phyloP scores from a whole-genome alignment of 75 land plant genomes.

The Cunninghamia lanceolata region DNA sequence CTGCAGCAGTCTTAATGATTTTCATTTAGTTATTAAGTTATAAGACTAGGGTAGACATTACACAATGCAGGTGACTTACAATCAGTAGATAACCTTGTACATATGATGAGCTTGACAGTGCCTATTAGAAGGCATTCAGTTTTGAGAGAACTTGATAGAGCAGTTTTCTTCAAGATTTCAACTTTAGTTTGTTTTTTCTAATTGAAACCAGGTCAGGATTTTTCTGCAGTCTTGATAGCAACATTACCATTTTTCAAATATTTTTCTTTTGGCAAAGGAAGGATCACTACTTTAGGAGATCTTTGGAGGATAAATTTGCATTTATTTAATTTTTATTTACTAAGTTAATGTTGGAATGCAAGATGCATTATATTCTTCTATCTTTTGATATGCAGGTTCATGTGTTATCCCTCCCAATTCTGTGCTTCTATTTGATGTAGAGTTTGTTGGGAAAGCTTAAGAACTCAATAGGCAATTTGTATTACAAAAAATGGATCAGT shows the following conservation, averaged over 20 bases:
- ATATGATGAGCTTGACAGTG: neutral
- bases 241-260: neutral
- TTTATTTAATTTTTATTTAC: neutral
- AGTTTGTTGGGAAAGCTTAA: constrained; percentile 75
- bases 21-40: too few species aligned
- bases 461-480: neutral
- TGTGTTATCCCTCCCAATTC: constrained; percentile 94
- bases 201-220: neutral
- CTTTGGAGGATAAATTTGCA: neutral
- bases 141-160: neutral
- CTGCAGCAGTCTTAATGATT: too few species aligned
- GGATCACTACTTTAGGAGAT: neutral
- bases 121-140: neutral
- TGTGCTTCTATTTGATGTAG: constrained; percentile 89
- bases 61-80: neutral
- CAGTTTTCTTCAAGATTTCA: neutral
- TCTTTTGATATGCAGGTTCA: constrained; percentile 54
- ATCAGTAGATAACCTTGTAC: neutral
- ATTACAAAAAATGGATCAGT: neutral
- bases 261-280: too few species aligned
- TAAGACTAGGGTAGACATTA: too few species aligned
- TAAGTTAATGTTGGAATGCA: neutral
- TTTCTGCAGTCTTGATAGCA: neutral
- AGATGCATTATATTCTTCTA: neutral
- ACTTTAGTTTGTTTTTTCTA: neutral